A percentile compares a stretch with the other conserved stretches of the same genome.
These are phyloP conservation scores for Fraxinus cuspidata DNA, from an alignment of 257 asterid genomes.

Conservation along the genomic window DNA sequence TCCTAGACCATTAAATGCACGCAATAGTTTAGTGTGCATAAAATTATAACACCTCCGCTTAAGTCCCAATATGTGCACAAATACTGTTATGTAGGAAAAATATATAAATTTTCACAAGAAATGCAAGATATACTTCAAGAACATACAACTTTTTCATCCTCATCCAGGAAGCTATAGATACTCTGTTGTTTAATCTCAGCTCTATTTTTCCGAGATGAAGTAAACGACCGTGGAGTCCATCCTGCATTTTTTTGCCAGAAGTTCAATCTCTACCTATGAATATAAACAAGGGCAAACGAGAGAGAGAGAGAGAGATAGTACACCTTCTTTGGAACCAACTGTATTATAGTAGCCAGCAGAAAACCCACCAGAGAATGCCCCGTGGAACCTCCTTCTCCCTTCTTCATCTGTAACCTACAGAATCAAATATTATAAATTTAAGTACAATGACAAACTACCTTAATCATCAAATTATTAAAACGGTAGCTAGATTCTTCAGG, in stretches of 20 bases:
- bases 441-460: neutral
- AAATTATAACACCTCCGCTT: neutral
- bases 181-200: conserved; percentile 72
- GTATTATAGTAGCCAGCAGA: conserved; percentile 89
- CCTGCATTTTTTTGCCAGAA: conserved; percentile 46
- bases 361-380: conserved; percentile 95
- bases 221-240: conserved; percentile 87
- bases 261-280: neutral
- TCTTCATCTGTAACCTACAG: conserved; percentile 86
- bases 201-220: conserved; percentile 84
- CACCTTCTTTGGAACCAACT: conserved; percentile 96
- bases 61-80: neutral
- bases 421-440: conserved; percentile 17
- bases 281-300: neutral
- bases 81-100: neutral
- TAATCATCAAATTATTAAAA: neutral
- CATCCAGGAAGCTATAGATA: conserved; percentile 74
- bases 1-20: conserved; percentile 52
- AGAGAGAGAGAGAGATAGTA: conserved; percentile 12
- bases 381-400: conserved; percentile 97
- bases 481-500: neutral
- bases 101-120: conserved; percentile 10
- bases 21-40: neutral
- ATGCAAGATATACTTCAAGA: conserved; percentile 23
- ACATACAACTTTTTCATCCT: conserved; percentile 88